A percentile compares a stretch with the other conserved stretches of the same genome.
These are phyloP conservation scores for Epithemia pelagica DNA, from an alignment of 108 stramenopile species.

Conservation along the genomic window DNA sequence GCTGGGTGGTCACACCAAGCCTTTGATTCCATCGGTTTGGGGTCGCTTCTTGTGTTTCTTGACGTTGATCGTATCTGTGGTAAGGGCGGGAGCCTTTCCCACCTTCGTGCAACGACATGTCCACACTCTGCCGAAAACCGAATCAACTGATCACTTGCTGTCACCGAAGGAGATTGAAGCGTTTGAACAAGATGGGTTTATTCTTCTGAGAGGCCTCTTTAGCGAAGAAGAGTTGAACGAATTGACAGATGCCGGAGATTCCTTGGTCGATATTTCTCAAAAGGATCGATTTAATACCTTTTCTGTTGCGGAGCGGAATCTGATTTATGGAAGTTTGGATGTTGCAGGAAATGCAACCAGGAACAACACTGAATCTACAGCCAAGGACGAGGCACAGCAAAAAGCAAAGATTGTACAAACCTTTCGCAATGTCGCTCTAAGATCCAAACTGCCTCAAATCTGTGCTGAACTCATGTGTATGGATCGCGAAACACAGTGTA, in stretches of 20 bases:
- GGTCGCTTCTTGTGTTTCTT: too few species aligned
- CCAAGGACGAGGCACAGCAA: conserved; percentile 1
- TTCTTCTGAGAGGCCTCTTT: conserved; percentile 6
- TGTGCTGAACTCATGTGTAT: conserved; percentile 18
- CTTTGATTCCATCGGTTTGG: too few species aligned
- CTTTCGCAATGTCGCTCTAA: conserved; percentile 22
- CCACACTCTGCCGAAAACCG: too few species aligned
- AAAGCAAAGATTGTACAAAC: neutral
- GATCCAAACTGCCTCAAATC: conserved; percentile 8
- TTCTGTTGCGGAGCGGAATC: conserved; percentile 8
- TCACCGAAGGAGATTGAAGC: conserved; percentile 1
- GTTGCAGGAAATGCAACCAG: neutral
- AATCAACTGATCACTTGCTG: too few species aligned
- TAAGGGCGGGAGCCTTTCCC: too few species aligned
- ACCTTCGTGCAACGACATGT: too few species aligned
- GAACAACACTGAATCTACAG: neutral
- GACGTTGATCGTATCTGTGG: too few species aligned
- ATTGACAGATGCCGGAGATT: conserved; percentile 1
- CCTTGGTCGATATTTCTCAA: neutral
- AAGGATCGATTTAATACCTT: conserved; percentile 2
- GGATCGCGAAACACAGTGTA: neutral
- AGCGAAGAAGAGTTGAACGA: neutral
- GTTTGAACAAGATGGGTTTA: conserved; percentile 9
- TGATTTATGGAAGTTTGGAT: conserved; percentile 1
- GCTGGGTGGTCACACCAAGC: too few species aligned